A percentile compares a stretch with the other conserved stretches of the same genome.
Conservation (phyloP, 2,329 filamentous ascomycete genomes). For the Aspergillus intermedius region DNA sequence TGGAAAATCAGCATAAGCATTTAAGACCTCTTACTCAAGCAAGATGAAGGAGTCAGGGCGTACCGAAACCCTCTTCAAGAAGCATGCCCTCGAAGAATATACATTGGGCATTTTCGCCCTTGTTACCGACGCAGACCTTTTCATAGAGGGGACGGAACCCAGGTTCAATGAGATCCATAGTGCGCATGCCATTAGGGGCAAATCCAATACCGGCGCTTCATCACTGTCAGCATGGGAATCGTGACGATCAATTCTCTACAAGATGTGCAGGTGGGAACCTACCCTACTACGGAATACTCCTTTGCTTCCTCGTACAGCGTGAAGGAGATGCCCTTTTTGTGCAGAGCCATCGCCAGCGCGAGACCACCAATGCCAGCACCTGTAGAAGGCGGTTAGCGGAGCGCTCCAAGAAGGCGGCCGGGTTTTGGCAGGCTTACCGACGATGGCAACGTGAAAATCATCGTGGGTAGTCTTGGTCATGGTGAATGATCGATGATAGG, state of each 20-base stretch:
- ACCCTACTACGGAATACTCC: slow-evolving; percentile 11
- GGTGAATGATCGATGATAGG: background rate
- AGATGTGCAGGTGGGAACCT: background rate
- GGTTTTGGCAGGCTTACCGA: background rate
- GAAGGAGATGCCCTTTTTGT: slow-evolving; percentile 9
- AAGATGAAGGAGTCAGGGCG: background rate
- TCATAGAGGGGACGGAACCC: slow-evolving; percentile 6
- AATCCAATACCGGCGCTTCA: slow-evolving; percentile 8
- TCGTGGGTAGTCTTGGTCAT: background rate
- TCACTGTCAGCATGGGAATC: background rate
- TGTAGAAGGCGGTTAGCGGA: background rate
- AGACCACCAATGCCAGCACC: slow-evolving; percentile 4
- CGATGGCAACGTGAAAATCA: background rate
- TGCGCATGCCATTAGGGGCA: slow-evolving; percentile 6
- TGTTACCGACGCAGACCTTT: slow-evolving; percentile 7
- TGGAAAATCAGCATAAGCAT: background rate
- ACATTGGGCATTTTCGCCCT: slow-evolving; percentile 2
- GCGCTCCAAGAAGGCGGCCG: background rate
- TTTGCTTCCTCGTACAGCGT: slow-evolving; percentile 10
- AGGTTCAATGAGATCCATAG: slow-evolving; percentile 6
- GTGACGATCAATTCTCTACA: background rate
- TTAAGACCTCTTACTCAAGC: background rate
- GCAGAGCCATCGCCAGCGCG: slow-evolving; percentile 6
- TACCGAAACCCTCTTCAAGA: slow-evolving; percentile 5
- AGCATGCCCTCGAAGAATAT: slow-evolving; percentile 9